A percentile compares a stretch with the other conserved stretches of the same genome.
phyloP scores from a whole-genome alignment of 495 filamentous ascomycete species.

The Podospora pseudoanserina region DNA sequence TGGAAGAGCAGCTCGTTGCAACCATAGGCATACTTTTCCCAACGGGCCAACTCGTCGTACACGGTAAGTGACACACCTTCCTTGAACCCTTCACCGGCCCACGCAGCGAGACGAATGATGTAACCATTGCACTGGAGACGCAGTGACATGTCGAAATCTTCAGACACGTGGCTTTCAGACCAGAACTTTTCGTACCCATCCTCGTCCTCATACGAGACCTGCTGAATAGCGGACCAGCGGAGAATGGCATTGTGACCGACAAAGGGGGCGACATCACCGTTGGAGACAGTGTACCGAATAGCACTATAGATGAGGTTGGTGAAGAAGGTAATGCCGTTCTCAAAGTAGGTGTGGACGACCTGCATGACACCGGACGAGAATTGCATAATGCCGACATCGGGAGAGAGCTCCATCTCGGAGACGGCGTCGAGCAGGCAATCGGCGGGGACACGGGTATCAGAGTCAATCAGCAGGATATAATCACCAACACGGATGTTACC shows the following conservation, averaged over 20 bases:
- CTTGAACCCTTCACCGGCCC: conserved; percentile 73
- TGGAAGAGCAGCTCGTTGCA: conserved; percentile 81
- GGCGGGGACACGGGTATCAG: conserved; percentile 68
- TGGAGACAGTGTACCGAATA: conserved; percentile 73
- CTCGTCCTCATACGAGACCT: conserved; percentile 65
- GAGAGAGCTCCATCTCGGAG: conserved; percentile 75
- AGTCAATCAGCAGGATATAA: conserved; percentile 74
- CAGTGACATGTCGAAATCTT: conserved; percentile 84
- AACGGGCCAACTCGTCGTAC: conserved; percentile 77
- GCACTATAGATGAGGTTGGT: conserved; percentile 79
- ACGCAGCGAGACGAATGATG: conserved; percentile 69
- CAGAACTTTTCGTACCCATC: conserved; percentile 76
- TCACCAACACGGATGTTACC: conserved; percentile 77
- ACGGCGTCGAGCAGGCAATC: conserved; percentile 76
- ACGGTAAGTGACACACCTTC: conserved; percentile 82
- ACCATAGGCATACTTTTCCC: conserved; percentile 88
- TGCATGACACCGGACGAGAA: conserved; percentile 82
- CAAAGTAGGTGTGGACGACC: conserved; percentile 68
- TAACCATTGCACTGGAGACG: conserved; percentile 70
- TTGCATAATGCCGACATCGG: conserved; percentile 77
- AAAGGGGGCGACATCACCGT: conserved; percentile 80
- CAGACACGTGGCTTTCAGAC: conserved; percentile 78
- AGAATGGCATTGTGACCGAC: conserved; percentile 78
- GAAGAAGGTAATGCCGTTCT: conserved; percentile 79
- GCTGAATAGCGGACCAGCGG: conserved; percentile 74